Evolutionary conservation across 2,329 filamentous ascomycete genomes (phyloP), one percentile per base, ranked within the genome.

Genomic region (Bipolaris cookei): DNA sequence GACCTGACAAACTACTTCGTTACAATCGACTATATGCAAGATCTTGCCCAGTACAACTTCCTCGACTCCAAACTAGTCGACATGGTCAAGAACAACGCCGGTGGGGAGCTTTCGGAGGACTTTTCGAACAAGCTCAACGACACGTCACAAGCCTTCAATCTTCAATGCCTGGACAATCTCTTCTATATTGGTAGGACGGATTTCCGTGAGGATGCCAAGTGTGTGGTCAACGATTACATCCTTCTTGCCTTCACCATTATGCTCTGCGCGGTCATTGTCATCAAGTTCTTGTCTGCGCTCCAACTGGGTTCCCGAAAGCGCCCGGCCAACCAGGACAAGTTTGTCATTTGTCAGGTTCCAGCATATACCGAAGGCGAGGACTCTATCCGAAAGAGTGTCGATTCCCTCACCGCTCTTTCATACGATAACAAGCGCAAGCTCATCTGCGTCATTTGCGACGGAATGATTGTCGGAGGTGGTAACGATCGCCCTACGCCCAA

Each of bases 351-450:
- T 78, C 92, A 97, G 77, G 92, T 99, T 30, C 95, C 95, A 8
- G 95, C 95, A 4, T 99, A 99, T 73, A 99, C 95, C 0, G 95
- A 99, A 81, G 95, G 92, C 68, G 95, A 99, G 81, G 95, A 99
- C 69, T 94, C 93, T 3, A 82, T 99, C 7, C 85, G 95, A 53
- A 96, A 97, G 73, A 94, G 92, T 50, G 83, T 99, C 2, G 95
- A 99, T 75, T 98, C 95, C 1, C 84, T 98, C 57, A 97, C 95
- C 14, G 92, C 93, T 11, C 84, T 99, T 14, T 90, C 96, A 66
- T 99, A 99, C 69, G 95, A 99, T 79, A 97, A 99, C 79, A 99
- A 99, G 82, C 86, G 95, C 62, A 99, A 99, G 80, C 86, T 99
- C 23, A 94, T 99, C 64, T 95, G 89, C 69, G 91, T 99, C 59